Percentiles rank a stretch among this genome's conserved stretches.
These are phyloP conservation scores for Phytophthora sansomeana DNA, from an alignment of 352 stramenopile species.

Conservation along the genomic window DNA sequence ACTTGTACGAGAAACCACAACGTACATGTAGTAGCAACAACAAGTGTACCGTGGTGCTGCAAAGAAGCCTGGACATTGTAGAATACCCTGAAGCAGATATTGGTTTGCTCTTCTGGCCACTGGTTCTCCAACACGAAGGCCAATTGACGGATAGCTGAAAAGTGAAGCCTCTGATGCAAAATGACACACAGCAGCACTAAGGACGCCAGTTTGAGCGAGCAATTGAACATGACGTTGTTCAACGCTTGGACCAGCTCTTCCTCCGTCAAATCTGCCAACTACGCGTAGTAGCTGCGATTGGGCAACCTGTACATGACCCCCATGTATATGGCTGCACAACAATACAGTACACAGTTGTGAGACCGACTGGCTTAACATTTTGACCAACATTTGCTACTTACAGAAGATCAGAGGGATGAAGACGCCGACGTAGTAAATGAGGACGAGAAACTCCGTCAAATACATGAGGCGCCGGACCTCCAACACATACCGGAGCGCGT, in stretches of 20 bases:
- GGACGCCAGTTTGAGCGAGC: conserved; percentile 20
- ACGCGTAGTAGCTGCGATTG: conserved; percentile 34
- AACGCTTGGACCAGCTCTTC: conserved; percentile 25
- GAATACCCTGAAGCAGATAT: conserved; percentile 47
- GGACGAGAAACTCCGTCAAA: conserved; percentile 38
- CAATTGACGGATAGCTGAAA: conserved; percentile 38
- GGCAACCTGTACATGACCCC: conserved; percentile 27
- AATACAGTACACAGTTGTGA: background rate
- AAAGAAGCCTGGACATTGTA: conserved; percentile 40
- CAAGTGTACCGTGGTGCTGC: conserved; percentile 31
- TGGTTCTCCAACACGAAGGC: conserved; percentile 49
- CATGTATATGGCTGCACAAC: conserved; percentile 28
- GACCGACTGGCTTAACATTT: no score
- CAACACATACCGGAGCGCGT: conserved; percentile 10
- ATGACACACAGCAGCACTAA: background rate
- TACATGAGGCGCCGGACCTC: conserved; percentile 35
- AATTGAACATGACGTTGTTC: conserved; percentile 29
- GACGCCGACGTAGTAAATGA: conserved; percentile 45
- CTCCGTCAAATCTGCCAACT: conserved; percentile 22
- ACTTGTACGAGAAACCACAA: no score
- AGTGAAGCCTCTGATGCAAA: conserved; percentile 11
- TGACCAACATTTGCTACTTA: no score
- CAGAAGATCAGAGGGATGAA: conserved; percentile 43
- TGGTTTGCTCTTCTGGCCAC: conserved; percentile 34
- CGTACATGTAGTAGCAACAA: background rate